Conservation (phyloP, 176 grass and related monocot species). For the Carex cristatella region DNA sequence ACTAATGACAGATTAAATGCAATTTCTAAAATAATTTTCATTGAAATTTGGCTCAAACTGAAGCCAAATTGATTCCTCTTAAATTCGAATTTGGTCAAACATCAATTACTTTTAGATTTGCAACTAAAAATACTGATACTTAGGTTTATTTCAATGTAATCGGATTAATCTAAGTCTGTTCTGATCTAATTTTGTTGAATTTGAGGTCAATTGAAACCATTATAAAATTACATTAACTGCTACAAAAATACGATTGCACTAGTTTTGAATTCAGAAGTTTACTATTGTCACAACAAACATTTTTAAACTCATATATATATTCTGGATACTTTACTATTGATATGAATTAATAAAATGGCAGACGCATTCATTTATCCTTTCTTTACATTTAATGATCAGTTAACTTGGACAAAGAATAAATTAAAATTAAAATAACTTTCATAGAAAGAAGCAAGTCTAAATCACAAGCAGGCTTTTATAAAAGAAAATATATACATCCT, state of each 20-base stretch:
- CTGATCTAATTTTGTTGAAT: no score
- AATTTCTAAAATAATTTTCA: no score
- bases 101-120: no score
- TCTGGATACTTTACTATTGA: no score
- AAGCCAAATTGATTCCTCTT: neutral
- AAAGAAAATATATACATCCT: neutral
- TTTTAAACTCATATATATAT: no score
- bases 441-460: neutral
- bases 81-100: neutral
- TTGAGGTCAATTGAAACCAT: no score
- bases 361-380: neutral
- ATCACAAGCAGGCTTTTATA: neutral
- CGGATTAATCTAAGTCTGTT: no score
- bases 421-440: neutral
- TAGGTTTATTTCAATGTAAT: neutral
- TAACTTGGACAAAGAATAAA: neutral
- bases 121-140: no score
- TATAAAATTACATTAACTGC: no score
- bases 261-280: no score
- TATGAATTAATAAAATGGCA: neutral
- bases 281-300: no score
- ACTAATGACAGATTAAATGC: neutral
- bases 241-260: no score
- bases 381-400: neutral
- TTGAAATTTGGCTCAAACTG: neutral